Evolutionary conservation across 108 stramenopile species (phyloP).

Genomic region (Halocafeteria seosinensis): DNA sequence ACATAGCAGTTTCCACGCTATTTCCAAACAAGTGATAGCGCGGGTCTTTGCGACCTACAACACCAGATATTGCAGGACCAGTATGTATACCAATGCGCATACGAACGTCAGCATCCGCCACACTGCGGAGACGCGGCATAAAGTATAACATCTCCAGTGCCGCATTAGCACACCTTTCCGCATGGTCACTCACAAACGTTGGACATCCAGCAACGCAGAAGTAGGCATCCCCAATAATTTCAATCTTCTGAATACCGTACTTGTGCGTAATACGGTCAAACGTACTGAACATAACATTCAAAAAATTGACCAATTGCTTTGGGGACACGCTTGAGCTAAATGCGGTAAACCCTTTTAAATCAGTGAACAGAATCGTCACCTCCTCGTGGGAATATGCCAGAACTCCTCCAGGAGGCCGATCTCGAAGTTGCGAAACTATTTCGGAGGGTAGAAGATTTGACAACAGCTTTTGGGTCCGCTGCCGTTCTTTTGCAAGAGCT

Average conservation of each 20-base stretch:
- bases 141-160: slow-evolving; percentile 9
- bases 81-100: slow-evolving; percentile 35
- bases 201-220: slow-evolving; percentile 20
- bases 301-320: slow-evolving; percentile 15
- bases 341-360: slow-evolving; percentile 26
- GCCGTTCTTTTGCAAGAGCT: not conserved
- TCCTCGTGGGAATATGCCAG: slow-evolving; percentile 3
- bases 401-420: not conserved
- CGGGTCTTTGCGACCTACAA: slow-evolving; percentile 32
- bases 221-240: slow-evolving; percentile 33
- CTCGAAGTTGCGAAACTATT: slow-evolving; percentile 7
- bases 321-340: slow-evolving; percentile 15
- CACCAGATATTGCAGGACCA: slow-evolving; percentile 27
- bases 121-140: not conserved
- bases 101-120: slow-evolving; percentile 12
- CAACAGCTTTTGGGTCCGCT: not conserved
- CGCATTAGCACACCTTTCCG: slow-evolving; percentile 4
- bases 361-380: slow-evolving; percentile 29
- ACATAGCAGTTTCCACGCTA: slow-evolving; percentile 12
- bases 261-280: slow-evolving; percentile 9
- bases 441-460: slow-evolving; percentile 9
- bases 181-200: slow-evolving; percentile 5
- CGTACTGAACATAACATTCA: slow-evolving; percentile 23
- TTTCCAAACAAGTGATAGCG: slow-evolving; percentile 38
- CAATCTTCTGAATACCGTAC: slow-evolving; percentile 26